A percentile compares a stretch with the other conserved stretches of the same genome.
Conservation (phyloP, 306 rosid species). For the Malus asiatica region DNA sequence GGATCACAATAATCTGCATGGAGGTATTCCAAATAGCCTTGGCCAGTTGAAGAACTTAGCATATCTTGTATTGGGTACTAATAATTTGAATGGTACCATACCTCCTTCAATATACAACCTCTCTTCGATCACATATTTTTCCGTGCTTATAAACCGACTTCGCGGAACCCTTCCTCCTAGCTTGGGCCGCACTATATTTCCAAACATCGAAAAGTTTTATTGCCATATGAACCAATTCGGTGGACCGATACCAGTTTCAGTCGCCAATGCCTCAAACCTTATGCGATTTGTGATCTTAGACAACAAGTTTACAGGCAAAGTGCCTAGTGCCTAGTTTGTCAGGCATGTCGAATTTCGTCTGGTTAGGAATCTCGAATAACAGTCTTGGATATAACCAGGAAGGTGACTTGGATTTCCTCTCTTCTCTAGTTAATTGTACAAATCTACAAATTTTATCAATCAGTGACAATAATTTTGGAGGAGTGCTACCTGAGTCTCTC, state of each 20-base stretch:
- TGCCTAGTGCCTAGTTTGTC: slow-evolving; percentile 24
- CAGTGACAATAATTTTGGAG: slow-evolving; percentile 17
- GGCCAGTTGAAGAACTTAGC: background rate
- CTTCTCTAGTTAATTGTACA: slow-evolving; percentile 13
- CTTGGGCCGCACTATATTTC: too few species aligned
- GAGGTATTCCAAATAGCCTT: background rate
- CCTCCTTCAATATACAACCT: slow-evolving; percentile 9
- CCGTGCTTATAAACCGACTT: background rate
- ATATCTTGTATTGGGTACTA: background rate
- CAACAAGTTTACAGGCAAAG: slow-evolving; percentile 13
- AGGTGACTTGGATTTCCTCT: background rate
- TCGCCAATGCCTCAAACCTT: slow-evolving; percentile 9
- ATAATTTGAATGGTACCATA: background rate
- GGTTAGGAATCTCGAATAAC: background rate
- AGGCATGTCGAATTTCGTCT: background rate
- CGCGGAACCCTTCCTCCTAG: slow-evolving; percentile 6
- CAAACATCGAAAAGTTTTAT: too few species aligned
- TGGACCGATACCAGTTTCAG: too few species aligned
- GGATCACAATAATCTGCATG: background rate
- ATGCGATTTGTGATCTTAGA: background rate
- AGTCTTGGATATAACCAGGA: slow-evolving; percentile 9
- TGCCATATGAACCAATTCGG: too few species aligned
- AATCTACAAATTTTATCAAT: background rate
- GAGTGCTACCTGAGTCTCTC: slow-evolving; percentile 10
- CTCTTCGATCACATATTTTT: slow-evolving; percentile 4